Evolutionary conservation across 768 basidiomycete genomes (phyloP).

Genomic region (Boletellus emodensis): DNA sequence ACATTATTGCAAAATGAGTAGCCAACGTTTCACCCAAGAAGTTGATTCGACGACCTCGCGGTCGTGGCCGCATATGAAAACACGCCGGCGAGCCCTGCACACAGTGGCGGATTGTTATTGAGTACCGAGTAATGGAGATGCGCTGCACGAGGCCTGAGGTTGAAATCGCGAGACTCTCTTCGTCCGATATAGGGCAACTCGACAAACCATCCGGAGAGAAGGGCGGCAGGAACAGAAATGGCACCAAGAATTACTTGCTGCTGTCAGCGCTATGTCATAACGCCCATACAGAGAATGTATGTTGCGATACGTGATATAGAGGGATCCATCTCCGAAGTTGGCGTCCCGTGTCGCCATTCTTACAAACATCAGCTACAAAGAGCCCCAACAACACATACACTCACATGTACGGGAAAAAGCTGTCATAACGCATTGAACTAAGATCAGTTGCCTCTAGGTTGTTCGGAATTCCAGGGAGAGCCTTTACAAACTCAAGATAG

Average conservation of each 20-base stretch:
- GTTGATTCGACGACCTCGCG: constrained; percentile 51
- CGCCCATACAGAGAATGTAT: constrained; percentile 28
- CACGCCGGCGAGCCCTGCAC: constrained; percentile 63
- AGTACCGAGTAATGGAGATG: constrained; percentile 41
- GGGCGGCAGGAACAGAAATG: constrained; percentile 66
- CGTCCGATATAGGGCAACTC: constrained; percentile 65
- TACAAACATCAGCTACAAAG: neutral
- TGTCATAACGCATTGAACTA: constrained; percentile 66
- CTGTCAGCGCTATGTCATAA: neutral
- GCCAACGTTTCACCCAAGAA: constrained; percentile 79
- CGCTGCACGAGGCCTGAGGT: constrained; percentile 45
- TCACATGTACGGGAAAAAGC: constrained; percentile 51
- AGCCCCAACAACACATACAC: constrained; percentile 10
- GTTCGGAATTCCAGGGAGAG: too few species aligned
- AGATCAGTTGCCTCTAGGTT: constrained; percentile 66
- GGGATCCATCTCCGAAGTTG: constrained; percentile 64
- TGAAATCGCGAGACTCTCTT: constrained; percentile 55
- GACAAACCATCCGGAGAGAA: constrained; percentile 68
- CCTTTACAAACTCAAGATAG: constrained; percentile 38
- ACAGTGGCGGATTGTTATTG: constrained; percentile 44
- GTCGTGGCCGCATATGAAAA: constrained; percentile 73
- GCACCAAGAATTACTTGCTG: constrained; percentile 70
- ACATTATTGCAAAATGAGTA: constrained; percentile 62
- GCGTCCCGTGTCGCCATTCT: constrained; percentile 64
- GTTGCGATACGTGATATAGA: constrained; percentile 72